A percentile compares a stretch with the other conserved stretches of the same genome.
phyloP scores from a whole-genome alignment of 306 rosid species.

The Leucaena leucocephala region DNA sequence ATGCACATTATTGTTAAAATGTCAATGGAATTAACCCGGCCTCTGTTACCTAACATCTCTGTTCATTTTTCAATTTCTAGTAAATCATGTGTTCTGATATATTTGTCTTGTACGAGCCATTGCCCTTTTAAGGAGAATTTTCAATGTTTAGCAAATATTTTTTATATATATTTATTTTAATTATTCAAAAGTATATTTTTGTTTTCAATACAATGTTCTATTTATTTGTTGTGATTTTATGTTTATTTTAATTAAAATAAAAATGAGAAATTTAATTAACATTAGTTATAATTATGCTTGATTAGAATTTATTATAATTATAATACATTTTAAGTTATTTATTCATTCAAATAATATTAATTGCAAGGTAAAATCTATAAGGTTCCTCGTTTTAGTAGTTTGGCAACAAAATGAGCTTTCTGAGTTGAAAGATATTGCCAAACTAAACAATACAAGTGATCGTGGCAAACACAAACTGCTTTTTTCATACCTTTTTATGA shows the following conservation, averaged over 20 bases:
- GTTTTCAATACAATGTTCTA: not conserved
- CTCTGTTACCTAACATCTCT: not conserved
- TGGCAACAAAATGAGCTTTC: not conserved
- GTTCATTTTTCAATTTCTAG: not conserved
- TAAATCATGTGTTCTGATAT: not conserved
- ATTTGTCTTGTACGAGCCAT: not conserved
- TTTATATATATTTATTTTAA: not conserved
- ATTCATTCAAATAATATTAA: not conserved
- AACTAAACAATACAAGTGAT: not conserved
- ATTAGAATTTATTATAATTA: not conserved
- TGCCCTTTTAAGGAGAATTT: not conserved
- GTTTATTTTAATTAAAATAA: no score
- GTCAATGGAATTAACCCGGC: not conserved
- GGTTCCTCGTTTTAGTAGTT: not conserved
- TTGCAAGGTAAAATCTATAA: not conserved
- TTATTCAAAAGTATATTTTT: not conserved
- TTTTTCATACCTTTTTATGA: not conserved
- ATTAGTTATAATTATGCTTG: not conserved
- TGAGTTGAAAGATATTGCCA: not conserved
- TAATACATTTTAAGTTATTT: not conserved
- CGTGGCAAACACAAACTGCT: not conserved
- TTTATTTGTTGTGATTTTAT: not conserved
- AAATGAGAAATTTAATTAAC: not conserved
- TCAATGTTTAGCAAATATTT: not conserved
- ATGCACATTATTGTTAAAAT: slow-evolving; percentile 3